Evolutionary conservation across 164 flowering plant species (phyloP), one percentile per base, ranked within the genome.

Genomic region (Malania oleifera): DNA sequence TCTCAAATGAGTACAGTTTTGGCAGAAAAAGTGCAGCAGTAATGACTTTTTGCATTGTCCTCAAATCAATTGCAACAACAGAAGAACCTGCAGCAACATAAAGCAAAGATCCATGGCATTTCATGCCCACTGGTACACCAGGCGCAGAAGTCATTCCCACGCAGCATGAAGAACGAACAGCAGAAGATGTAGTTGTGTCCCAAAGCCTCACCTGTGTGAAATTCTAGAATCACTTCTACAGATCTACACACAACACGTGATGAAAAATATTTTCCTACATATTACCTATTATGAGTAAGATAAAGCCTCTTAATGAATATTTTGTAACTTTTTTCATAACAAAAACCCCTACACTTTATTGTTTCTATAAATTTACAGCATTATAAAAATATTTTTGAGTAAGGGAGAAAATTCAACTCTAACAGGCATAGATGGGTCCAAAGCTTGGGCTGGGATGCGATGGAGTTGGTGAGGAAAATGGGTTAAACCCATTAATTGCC

Each of bases 31-130:
- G 29, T n/a, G 71, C 73, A 17, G 70, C 56, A 19, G 72, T 74
- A 29, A 59, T 63, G 47, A 68, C 95, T 56, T 67, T 77, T 47
- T 58, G 66, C 91, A 87, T 87, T 44, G 85, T 77, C 66, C 95
- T 81, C 55, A 85, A 72, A 76, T 87, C 95, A 72, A 87, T 73
- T 58, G 77, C 65, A 20, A 57, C 63, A 52, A 85, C 79, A 26
- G 78, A 72, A 39, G 80, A 69, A 50, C 87, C 89, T 64, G 82
- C 63, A 60, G 85, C 89, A 53, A 85, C 73, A 75, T 78, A 87
- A 34, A 77, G 65, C 65, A 87, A 27, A 0, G 83, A 72, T 49
- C 82, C 87, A 64, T 80, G 76, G 60, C 80, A 87, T 68, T 72
- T 81, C 76, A 85, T 62, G 60, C 68, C 78, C 24, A 78, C 63